A percentile compares a stretch with the other conserved stretches of the same genome.
phyloP scores from a whole-genome alignment of 768 basidiomycete genomes.

The Asterophora lycoperdoides region DNA sequence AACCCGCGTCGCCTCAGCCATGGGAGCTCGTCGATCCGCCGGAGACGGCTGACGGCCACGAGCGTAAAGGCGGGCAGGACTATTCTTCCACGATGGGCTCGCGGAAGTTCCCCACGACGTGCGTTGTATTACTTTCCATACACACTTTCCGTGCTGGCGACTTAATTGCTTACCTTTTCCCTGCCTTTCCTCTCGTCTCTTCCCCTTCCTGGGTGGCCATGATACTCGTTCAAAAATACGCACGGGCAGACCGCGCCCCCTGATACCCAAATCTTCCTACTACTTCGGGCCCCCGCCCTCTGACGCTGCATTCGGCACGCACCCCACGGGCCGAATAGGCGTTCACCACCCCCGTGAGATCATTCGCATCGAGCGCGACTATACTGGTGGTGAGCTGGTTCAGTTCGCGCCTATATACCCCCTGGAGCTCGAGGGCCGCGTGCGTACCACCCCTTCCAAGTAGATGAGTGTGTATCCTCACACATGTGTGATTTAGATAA shows the following conservation, averaged over 20 bases:
- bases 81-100: slow-evolving; percentile 42
- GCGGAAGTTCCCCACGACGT: slow-evolving; percentile 42
- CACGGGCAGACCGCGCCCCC: slow-evolving; percentile 36
- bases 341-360: slow-evolving; percentile 90
- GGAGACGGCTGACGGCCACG: slow-evolving; percentile 27
- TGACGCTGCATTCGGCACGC: slow-evolving; percentile 77
- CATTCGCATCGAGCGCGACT: slow-evolving; percentile 89
- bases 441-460: slow-evolving; percentile 36
- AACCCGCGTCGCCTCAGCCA: slow-evolving; percentile 53
- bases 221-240: too few species aligned
- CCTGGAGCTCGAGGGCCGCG: slow-evolving; percentile 89
- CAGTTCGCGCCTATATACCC: slow-evolving; percentile 91
- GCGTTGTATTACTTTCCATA: slow-evolving; percentile 22
- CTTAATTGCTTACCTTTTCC: too few species aligned
- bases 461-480: slow-evolving; percentile 5
- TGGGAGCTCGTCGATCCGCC: slow-evolving; percentile 63
- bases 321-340: slow-evolving; percentile 81
- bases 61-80: slow-evolving; percentile 28
- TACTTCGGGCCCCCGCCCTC: slow-evolving; percentile 77
- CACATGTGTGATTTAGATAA: slow-evolving; percentile 51
- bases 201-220: slow-evolving; percentile 2
- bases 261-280: slow-evolving; percentile 77
- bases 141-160: slow-evolving; percentile 8
- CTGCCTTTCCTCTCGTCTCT: not conserved
- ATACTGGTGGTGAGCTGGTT: slow-evolving; percentile 80